Evolutionary conservation across 495 filamentous ascomycete species (phyloP).

Genomic region (Hypoxylon cercidicola): DNA sequence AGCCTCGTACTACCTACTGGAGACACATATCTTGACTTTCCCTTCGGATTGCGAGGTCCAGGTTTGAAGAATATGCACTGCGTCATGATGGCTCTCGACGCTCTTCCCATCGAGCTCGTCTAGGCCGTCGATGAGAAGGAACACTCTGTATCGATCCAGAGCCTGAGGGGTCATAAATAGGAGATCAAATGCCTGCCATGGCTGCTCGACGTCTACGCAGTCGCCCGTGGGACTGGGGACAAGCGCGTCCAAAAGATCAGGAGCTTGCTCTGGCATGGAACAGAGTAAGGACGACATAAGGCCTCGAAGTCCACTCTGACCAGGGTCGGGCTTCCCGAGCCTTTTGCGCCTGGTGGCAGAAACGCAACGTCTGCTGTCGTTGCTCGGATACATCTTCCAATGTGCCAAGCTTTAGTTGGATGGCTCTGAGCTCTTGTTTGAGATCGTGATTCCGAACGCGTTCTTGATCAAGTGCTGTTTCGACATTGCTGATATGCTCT

Average conservation of each 20-base stretch:
- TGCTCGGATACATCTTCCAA: background rate
- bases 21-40: conserved; percentile 19
- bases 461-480: background rate
- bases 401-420: background rate
- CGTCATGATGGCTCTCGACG: conserved; percentile 7
- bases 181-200: conserved; percentile 1
- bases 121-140: conserved; percentile 18
- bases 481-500: background rate
- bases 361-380: conserved; percentile 2
- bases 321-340: background rate
- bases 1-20: conserved; percentile 16
- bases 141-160: conserved; percentile 2
- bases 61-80: background rate
- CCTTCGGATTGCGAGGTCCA: conserved; percentile 9
- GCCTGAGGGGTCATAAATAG: background rate
- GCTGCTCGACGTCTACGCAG: background rate
- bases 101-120: conserved; percentile 18
- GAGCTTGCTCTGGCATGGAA: conserved; percentile 14
- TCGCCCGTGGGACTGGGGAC: background rate
- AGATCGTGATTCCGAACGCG: background rate
- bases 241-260: background rate
- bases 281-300: conserved; percentile 4
- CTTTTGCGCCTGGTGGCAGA: background rate
- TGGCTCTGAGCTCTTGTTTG: background rate
- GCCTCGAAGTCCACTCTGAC: conserved; percentile 6